phyloP scores from a whole-genome alignment of 2,329 filamentous ascomycete species.

The Claviceps pusilla region DNA sequence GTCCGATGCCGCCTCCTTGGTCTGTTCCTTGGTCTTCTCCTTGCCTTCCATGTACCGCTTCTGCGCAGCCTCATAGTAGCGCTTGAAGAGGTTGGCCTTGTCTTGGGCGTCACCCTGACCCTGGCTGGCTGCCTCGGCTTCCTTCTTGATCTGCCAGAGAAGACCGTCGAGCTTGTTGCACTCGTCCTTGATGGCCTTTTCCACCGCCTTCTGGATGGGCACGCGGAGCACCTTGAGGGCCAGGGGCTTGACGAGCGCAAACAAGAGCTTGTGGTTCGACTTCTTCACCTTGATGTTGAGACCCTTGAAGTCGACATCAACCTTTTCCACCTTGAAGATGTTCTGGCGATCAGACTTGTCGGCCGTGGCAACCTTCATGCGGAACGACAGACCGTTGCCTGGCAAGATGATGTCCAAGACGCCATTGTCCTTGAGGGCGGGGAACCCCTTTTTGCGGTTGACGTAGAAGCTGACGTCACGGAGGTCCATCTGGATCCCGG shows the following conservation, averaged over 20 bases:
- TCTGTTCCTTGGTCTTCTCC: slow-evolving; percentile 56
- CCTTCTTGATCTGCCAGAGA: slow-evolving; percentile 63
- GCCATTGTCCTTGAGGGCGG: slow-evolving; percentile 71
- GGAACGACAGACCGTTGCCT: slow-evolving; percentile 80
- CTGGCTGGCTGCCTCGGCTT: slow-evolving; percentile 59
- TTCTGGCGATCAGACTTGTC: slow-evolving; percentile 60
- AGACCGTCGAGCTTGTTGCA: slow-evolving; percentile 61
- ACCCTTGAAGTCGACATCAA: slow-evolving; percentile 67
- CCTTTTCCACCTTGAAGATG: slow-evolving; percentile 90
- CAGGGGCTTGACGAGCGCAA: slow-evolving; percentile 72
- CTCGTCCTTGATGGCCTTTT: slow-evolving; percentile 76
- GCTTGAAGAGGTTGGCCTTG: slow-evolving; percentile 69
- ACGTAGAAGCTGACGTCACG: slow-evolving; percentile 86
- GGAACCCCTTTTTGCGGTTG: slow-evolving; percentile 90
- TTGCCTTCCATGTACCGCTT: slow-evolving; percentile 60
- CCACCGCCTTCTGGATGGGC: slow-evolving; percentile 70
- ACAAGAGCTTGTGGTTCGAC: slow-evolving; percentile 88
- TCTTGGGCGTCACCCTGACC: slow-evolving; percentile 52
- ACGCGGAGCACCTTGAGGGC: slow-evolving; percentile 73
- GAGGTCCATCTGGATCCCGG: slow-evolving; percentile 85
- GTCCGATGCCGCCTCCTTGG: slow-evolving; percentile 42
- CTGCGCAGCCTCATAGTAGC: slow-evolving; percentile 64
- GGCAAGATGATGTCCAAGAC: slow-evolving; percentile 78
- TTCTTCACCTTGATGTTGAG: slow-evolving; percentile 82
- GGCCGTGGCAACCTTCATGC: slow-evolving; percentile 72